Conservation (phyloP, 352 stramenopile genomes). For the Globisporangium uncinulatum region DNA sequence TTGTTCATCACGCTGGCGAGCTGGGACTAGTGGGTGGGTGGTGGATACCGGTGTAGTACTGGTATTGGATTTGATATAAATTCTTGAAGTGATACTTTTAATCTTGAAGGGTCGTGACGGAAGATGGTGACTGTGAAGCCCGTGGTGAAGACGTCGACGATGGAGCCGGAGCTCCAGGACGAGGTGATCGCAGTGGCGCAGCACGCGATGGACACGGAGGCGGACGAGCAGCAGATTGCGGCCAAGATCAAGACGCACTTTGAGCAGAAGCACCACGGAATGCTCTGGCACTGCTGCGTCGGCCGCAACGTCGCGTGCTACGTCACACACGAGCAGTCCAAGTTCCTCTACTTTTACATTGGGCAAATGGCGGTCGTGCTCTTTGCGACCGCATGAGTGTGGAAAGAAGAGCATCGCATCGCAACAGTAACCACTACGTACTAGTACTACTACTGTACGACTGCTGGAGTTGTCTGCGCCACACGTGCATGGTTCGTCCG, state of each 20-base stretch:
- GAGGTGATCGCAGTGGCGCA: conserved; percentile 79
- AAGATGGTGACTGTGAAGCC: conserved; percentile 55
- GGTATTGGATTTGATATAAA: no score
- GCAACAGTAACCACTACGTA: no score
- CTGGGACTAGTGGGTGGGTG: no score
- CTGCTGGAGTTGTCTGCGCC: no score
- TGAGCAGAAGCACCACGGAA: conserved; percentile 88
- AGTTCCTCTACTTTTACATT: conserved; percentile 97
- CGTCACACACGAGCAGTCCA: conserved; percentile 92
- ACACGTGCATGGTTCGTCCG: no score
- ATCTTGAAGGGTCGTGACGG: not conserved
- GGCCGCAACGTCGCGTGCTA: conserved; percentile 93
- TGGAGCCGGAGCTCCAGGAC: conserved; percentile 82
- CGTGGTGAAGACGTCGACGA: conserved; percentile 85
- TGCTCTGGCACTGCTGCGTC: conserved; percentile 94
- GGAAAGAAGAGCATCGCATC: no score
- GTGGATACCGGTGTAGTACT: no score
- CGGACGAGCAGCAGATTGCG: conserved; percentile 87
- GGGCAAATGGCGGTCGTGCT: conserved; percentile 92
- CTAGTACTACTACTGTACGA: no score
- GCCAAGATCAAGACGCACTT: conserved; percentile 91
- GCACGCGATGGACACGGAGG: conserved; percentile 73
- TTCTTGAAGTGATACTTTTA: no score
- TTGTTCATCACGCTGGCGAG: not conserved
- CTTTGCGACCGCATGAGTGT: conserved; percentile 73